phyloP scores from a whole-genome alignment of 768 basidiomycete species.

The Leccinum imitatum region DNA sequence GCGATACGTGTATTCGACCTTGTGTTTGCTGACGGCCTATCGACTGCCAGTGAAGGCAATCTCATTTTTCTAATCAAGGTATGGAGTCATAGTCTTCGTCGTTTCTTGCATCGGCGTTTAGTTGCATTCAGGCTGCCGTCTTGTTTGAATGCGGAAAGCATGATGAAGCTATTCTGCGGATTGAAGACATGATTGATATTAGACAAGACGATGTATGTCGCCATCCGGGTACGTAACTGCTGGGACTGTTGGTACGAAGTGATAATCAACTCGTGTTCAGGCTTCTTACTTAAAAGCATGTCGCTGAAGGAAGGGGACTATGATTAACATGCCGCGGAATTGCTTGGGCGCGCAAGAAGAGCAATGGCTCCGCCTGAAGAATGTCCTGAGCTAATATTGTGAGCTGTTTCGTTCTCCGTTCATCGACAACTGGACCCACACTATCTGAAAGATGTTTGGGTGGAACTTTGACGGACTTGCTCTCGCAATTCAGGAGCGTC shows the following conservation, averaged over 20 bases:
- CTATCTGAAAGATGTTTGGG: slow-evolving; percentile 6
- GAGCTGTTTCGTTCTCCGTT: background rate
- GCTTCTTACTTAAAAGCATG: background rate
- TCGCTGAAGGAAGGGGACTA: background rate
- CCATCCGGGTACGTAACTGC: slow-evolving; percentile 4
- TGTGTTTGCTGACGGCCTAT: background rate
- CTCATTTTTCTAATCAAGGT: slow-evolving; percentile 18
- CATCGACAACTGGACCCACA: background rate
- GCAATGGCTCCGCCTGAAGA: background rate
- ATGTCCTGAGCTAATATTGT: slow-evolving; percentile 5
- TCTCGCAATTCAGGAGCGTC: background rate
- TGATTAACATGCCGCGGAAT: background rate
- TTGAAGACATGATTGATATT: slow-evolving; percentile 1
- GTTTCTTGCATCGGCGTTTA: background rate
- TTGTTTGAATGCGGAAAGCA: slow-evolving; percentile 11
- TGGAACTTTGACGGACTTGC: slow-evolving; percentile 15
- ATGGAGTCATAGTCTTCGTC: fast-evolving
- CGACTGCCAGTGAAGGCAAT: background rate
- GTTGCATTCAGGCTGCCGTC: slow-evolving; percentile 1
- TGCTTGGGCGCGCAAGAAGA: slow-evolving; percentile 1
- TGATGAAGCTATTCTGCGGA: slow-evolving; percentile 7
- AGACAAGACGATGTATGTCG: background rate
- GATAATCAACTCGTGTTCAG: background rate
- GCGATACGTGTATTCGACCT: slow-evolving; percentile 13
- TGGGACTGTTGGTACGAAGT: too few relatives aligned